phyloP scores from a whole-genome alignment of 1,284 basidiomycete species.

The Sphaerobolus stellatus region DNA sequence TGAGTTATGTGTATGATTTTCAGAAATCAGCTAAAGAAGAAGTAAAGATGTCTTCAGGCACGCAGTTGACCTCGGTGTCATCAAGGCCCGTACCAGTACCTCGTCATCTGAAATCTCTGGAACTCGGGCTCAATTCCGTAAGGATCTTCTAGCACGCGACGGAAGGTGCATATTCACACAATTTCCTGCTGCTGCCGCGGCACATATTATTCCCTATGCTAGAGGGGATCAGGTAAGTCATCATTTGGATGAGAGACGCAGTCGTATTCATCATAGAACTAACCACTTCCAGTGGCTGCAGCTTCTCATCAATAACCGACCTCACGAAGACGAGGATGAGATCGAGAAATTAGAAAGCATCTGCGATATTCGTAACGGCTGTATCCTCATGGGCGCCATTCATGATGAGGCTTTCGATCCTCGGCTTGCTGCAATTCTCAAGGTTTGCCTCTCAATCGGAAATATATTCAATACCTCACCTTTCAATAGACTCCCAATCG shows the following conservation, averaged over 20 bases:
- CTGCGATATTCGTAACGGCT: not conserved
- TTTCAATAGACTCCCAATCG: not conserved
- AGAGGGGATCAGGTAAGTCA: not conserved
- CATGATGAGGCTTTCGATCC: not conserved
- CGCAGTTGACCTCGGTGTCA: not conserved
- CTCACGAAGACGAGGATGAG: not conserved
- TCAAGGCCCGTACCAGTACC: not conserved
- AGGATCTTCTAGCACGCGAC: not conserved
- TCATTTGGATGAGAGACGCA: not conserved
- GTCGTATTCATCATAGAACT: not conserved
- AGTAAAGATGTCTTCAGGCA: not conserved
- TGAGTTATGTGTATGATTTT: not conserved
- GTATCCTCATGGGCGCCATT: not conserved
- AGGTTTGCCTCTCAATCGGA: not conserved
- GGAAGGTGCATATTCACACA: not conserved
- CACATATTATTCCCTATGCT: not conserved
- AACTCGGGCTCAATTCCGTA: not conserved
- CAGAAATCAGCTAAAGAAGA: not conserved
- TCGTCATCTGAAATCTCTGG: not conserved
- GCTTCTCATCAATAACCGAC: not conserved
- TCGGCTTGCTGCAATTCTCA: not conserved
- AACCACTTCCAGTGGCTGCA: not conserved
- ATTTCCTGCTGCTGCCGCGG: not conserved
- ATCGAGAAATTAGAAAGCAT: not conserved
- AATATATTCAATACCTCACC: not conserved